Evolutionary conservation across 768 basidiomycete genomes (phyloP).

Genomic region (Mycena amicta): DNA sequence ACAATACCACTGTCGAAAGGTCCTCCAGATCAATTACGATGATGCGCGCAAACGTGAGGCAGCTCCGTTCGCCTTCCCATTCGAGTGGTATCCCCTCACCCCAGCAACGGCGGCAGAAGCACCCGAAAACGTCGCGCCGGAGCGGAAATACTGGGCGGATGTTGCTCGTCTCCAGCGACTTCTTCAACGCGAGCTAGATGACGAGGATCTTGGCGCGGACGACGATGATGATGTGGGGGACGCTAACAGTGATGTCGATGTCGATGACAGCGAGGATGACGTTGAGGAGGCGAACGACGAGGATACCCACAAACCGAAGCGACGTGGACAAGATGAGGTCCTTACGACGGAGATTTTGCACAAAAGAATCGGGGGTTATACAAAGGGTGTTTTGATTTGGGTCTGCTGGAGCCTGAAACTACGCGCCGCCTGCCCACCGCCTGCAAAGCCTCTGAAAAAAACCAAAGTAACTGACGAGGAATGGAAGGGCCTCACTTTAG

Average conservation of each 20-base stretch:
- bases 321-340: not conserved
- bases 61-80: not conserved
- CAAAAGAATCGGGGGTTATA: not conserved
- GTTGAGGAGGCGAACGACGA: not conserved
- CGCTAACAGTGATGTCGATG: not conserved
- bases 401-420: constrained; percentile 11
- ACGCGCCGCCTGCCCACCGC: not conserved
- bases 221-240: constrained; percentile 2
- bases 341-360: not conserved
- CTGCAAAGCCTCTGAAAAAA: not conserved
- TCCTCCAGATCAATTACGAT: constrained; percentile 18
- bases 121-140: not conserved
- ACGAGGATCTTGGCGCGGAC: not conserved
- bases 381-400: not conserved
- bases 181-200: not conserved
- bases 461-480: not conserved
- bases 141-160: not conserved
- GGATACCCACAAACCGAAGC: not conserved
- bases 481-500: not conserved
- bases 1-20: constrained; percentile 17
- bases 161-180: not conserved
- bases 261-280: not conserved
- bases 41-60: not conserved
- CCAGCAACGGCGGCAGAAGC: not conserved
- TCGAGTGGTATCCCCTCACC: not conserved